Conservation (phyloP, 805 yeast genomes). For the Zygosaccharomyces kombuchaensis region DNA sequence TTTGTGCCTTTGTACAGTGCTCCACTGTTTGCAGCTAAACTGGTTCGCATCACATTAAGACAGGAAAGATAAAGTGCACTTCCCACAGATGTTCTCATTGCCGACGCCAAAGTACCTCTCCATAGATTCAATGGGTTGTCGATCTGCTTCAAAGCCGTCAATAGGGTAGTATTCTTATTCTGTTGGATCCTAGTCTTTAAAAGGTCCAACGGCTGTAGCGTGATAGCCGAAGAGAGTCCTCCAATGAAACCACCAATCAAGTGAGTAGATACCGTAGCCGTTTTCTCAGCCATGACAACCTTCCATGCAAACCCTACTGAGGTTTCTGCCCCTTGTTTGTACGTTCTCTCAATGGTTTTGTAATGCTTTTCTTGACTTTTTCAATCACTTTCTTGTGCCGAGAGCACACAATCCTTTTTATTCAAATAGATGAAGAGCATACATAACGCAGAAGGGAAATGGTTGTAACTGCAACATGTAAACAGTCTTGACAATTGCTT, state of each 20-base stretch:
- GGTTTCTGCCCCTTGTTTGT: background rate
- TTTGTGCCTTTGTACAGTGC: conserved; percentile 9
- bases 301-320: background rate
- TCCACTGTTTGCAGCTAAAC: conserved; percentile 38
- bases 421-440: no score
- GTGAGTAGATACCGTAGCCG: conserved; percentile 40
- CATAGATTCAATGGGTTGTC: conserved; percentile 51
- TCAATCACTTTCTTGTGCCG: background rate
- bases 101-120: conserved; percentile 93
- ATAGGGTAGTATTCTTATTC: conserved; percentile 31
- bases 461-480: background rate
- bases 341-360: background rate
- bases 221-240: conserved; percentile 75
- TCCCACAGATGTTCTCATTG: conserved; percentile 84
- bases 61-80: conserved; percentile 80
- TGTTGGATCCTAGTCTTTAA: conserved; percentile 86
- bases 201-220: conserved; percentile 84
- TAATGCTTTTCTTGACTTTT: background rate
- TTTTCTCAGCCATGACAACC: conserved; percentile 9
- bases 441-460: no score
- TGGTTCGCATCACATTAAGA: conserved; percentile 56
- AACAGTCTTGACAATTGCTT: background rate
- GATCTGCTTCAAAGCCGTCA: conserved; percentile 39
- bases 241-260: conserved; percentile 77
- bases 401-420: background rate